Percentiles rank a stretch among this genome's conserved stretches.
Conservation (phyloP, 192 early-diverging fungal genomes). For the Phlyctochytrium planicorne region DNA sequence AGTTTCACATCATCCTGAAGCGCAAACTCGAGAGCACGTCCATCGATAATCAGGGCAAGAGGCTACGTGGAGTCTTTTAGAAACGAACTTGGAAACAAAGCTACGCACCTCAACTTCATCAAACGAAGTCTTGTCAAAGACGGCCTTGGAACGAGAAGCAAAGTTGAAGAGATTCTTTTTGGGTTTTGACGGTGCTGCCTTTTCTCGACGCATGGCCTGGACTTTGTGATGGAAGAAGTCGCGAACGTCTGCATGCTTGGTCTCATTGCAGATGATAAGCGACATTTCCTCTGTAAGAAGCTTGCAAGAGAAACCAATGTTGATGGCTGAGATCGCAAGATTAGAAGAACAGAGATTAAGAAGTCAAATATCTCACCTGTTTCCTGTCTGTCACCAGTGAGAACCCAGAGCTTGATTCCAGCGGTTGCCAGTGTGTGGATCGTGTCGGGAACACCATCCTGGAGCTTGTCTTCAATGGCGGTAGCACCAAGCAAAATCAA, state of each 20-base stretch:
- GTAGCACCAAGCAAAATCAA: constrained; percentile 92
- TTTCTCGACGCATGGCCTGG: constrained; percentile 54
- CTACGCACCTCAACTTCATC: constrained; percentile 29
- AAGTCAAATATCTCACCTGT: constrained; percentile 48
- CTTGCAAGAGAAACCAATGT: constrained; percentile 97
- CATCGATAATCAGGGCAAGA: constrained; percentile 94
- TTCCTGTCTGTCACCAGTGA: constrained; percentile 98
- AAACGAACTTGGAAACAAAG: no score
- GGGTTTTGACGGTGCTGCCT: neutral
- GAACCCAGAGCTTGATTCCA: constrained; percentile 95
- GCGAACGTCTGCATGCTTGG: constrained; percentile 88
- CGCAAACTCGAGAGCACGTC: constrained; percentile 88
- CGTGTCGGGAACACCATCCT: constrained; percentile 98
- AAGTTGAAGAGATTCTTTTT: neutral
- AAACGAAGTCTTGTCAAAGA: neutral
- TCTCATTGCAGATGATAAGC: constrained; percentile 89
- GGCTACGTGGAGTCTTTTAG: constrained; percentile 37
- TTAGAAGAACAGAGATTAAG: neutral
- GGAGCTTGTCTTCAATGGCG: constrained; percentile 97
- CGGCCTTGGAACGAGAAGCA: neutral
- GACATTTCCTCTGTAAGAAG: constrained; percentile 96
- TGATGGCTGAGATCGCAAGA: constrained; percentile 66
- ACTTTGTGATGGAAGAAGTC: constrained; percentile 89
- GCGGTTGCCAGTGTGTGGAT: constrained; percentile 94
- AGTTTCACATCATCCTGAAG: constrained; percentile 73